A percentile compares a stretch with the other conserved stretches of the same genome.
phyloP scores from a whole-genome alignment of 345 rosid genomes.

The Gossypium mustelinum region DNA sequence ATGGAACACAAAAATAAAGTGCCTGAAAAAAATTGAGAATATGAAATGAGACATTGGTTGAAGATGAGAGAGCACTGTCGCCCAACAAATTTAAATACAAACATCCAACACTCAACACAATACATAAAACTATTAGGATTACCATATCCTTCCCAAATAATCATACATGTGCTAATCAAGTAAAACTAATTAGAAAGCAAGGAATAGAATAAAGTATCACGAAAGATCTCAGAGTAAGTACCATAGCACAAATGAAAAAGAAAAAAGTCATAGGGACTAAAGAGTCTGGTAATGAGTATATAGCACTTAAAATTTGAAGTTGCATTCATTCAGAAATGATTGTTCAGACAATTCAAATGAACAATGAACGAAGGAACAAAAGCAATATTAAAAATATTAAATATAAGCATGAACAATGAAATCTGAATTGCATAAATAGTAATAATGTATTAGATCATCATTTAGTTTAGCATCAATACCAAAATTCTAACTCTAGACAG shows the following conservation, averaged over 20 bases:
- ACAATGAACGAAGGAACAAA: neutral
- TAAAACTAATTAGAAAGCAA: neutral
- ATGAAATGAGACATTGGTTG: neutral
- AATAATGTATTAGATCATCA: neutral
- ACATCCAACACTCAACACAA: neutral
- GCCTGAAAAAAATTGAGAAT: slow-evolving; percentile 50
- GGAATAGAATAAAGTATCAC: neutral
- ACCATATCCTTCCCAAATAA: neutral
- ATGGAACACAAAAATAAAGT: slow-evolving; percentile 93
- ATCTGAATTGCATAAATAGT: no score
- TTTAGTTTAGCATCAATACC: neutral
- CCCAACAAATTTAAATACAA: neutral
- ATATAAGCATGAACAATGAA: neutral
- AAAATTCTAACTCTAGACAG: neutral
- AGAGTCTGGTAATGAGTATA: neutral
- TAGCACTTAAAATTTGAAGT: no score
- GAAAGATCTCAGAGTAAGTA: neutral
- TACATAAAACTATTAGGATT: neutral
- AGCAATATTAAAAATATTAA: neutral
- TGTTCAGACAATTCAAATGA: neutral
- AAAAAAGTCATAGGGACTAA: neutral
- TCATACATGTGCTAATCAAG: neutral
- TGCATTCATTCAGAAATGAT: neutral
- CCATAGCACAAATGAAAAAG: neutral
- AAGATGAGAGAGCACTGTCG: neutral